A percentile compares a stretch with the other conserved stretches of the same genome.
Evolutionary conservation across 345 rosid genomes (phyloP).

Genomic region (Eucalyptus erythrocorys): DNA sequence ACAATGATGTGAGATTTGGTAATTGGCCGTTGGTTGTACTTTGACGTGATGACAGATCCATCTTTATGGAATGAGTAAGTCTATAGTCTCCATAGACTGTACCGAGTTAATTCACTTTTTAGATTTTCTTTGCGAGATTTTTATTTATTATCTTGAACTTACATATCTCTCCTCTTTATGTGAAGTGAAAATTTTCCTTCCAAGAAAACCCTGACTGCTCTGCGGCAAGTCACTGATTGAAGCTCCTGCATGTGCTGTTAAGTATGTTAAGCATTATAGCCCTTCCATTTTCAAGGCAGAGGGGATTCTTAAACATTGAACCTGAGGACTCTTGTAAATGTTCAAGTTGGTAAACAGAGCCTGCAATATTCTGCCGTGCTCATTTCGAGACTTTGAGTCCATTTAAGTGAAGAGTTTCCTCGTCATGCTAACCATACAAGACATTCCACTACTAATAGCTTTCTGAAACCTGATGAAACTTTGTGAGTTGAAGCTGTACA

Average conservation of each 20-base stretch:
- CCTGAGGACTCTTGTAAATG: background rate
- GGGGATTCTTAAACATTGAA: background rate
- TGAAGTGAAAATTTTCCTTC: no score
- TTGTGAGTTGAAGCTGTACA: background rate
- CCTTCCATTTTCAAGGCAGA: background rate
- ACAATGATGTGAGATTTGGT: no score
- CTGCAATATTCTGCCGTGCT: background rate
- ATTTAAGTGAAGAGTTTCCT: background rate
- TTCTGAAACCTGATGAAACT: conserved; percentile 12
- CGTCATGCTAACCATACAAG: background rate
- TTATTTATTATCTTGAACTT: no score
- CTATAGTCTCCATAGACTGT: no score
- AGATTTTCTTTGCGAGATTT: no score
- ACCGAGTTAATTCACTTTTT: no score
- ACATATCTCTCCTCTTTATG: no score
- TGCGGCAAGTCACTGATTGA: background rate
- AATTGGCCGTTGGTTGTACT: no score
- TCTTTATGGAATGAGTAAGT: no score
- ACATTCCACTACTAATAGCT: conserved; percentile 2
- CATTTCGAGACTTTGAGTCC: background rate
- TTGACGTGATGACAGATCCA: no score
- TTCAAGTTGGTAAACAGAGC: background rate
- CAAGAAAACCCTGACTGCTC: background rate
- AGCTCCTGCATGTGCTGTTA: background rate
- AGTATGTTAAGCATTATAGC: background rate